Base-by-base conservation (phyloP, 106 monocot genomes). In the Vanilla planifolia region DNA sequence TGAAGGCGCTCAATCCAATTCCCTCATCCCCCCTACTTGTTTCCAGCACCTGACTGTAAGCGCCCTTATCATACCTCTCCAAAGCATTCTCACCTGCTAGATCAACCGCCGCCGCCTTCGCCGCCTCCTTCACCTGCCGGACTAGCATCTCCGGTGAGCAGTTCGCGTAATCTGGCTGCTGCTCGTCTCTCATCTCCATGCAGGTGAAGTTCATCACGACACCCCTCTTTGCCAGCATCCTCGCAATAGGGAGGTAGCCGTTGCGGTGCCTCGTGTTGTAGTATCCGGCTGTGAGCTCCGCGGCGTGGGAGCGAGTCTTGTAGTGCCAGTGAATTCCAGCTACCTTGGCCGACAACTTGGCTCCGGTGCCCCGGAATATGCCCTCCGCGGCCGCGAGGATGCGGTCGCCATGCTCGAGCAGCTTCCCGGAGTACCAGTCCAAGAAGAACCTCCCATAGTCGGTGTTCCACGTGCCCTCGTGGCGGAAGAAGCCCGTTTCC, bases 311-410 rank as follows among this genome's bases (percentile, higher is more conserved):
- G 22, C 77, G 71, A 1, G 80, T 83, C 5, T 60, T n/a, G 64
- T 86, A 94, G 62, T 94, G 94, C 94, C 94, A 94, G 71, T 94
- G 83, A 59, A 94, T 83, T 14, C 86, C 89, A 0, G 86, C 94
- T 0, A 94, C 77, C 46, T 92, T 87, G 1, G 48, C 92, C 0
- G 87, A 92, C 6, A 92, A 51, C 37, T 64, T 75, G 26, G 60
- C 75, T 0, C 77, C 77, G 6, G 83, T 78, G 57, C 69, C 77
- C 10, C 58, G 56, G 76, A 86, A 92, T 3, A 80, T 66, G 10
- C 47, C 60, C 25, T 80, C 69, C 0, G 92, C 92, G 0, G 83
- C 76, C 0, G 71, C 48, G 8, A 86, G 71, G 40, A 92, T 41
- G 13, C 74, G 75, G 64, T 86, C 92, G 0, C 92, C 82, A 55